Conservation (phyloP, 2,329 filamentous ascomycete species). For the Aspergillus flavus region DNA sequence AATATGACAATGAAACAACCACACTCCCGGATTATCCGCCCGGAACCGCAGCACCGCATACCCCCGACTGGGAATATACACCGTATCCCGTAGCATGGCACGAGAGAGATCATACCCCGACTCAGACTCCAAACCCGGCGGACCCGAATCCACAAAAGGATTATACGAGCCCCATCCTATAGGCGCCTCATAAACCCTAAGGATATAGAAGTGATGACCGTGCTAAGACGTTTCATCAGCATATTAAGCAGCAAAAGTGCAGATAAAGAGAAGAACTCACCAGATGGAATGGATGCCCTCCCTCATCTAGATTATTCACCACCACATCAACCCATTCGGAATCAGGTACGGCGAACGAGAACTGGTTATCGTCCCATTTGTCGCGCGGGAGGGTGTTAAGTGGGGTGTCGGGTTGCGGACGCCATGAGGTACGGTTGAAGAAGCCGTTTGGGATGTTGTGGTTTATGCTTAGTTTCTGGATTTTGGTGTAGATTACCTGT, state of each 20-base stretch:
- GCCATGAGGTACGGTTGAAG: conserved; percentile 53
- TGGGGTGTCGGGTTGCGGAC: conserved; percentile 41
- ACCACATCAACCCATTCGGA: conserved; percentile 50
- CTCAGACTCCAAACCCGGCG: conserved; percentile 22
- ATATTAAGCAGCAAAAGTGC: not conserved
- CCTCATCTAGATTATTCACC: conserved; percentile 56
- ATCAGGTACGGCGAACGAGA: conserved; percentile 34
- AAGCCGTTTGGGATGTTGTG: conserved; percentile 49
- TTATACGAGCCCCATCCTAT: conserved; percentile 44
- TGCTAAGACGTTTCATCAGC: conserved; percentile 25
- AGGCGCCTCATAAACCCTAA: conserved; percentile 30
- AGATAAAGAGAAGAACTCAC: conserved; percentile 26
- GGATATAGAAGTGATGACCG: conserved; percentile 40
- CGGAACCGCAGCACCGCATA: conserved; percentile 59
- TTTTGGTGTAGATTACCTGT: conserved; percentile 51
- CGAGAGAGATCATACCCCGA: conserved; percentile 28
- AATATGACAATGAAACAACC: conserved; percentile 56
- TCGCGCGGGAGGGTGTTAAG: conserved; percentile 37
- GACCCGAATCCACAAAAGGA: conserved; percentile 31
- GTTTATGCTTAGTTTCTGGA: conserved; percentile 47
- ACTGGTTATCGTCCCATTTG: conserved; percentile 48
- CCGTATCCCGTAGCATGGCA: conserved; percentile 55
- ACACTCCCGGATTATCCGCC: conserved; percentile 56
- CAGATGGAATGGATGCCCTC: conserved; percentile 54
- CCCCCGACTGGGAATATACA: conserved; percentile 57